Conservation (phyloP, 2,329 filamentous ascomycete species). For the Fusarium torreyae region DNA sequence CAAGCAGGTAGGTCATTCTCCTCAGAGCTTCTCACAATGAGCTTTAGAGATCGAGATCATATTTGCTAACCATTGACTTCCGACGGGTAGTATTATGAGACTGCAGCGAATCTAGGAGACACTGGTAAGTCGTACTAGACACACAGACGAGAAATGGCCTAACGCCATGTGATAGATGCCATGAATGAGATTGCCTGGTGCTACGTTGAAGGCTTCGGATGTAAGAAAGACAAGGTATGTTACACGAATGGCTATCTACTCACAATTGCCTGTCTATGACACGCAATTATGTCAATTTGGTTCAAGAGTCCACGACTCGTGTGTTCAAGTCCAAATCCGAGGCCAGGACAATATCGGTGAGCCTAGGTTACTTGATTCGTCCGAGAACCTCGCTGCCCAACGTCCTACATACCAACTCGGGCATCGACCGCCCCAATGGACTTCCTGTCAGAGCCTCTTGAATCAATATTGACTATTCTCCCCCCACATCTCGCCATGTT, state of each 20-base stretch:
- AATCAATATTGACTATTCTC: conserved; percentile 14
- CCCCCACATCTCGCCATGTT: conserved; percentile 18
- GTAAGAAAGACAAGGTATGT: conserved; percentile 98
- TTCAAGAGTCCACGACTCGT: conserved; percentile 22
- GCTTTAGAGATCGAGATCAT: conserved; percentile 4
- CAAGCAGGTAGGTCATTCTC: conserved; percentile 67
- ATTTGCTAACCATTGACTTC: conserved; percentile 19
- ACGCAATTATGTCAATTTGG: neutral
- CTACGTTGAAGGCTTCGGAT: conserved; percentile 96
- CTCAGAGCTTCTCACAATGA: neutral
- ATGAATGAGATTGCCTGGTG: conserved; percentile 99
- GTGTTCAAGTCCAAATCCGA: conserved; percentile 3
- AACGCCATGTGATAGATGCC: conserved; percentile 72
- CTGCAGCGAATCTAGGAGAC: conserved; percentile 95
- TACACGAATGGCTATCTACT: conserved; percentile 21
- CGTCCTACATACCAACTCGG: conserved; percentile 19
- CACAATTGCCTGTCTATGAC: conserved; percentile 11
- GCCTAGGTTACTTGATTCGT: conserved; percentile 34
- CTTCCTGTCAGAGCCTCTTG: conserved; percentile 6
- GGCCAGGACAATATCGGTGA: conserved; percentile 29
- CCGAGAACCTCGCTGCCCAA: conserved; percentile 33
- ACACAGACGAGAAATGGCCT: conserved; percentile 19
- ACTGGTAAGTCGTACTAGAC: conserved; percentile 67
- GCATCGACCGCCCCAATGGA: conserved; percentile 23
- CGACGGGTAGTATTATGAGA: conserved; percentile 87